Base-by-base conservation (phyloP, 2,329 filamentous ascomycete genomes). In the Graphiopsis chlorocephala region DNA sequence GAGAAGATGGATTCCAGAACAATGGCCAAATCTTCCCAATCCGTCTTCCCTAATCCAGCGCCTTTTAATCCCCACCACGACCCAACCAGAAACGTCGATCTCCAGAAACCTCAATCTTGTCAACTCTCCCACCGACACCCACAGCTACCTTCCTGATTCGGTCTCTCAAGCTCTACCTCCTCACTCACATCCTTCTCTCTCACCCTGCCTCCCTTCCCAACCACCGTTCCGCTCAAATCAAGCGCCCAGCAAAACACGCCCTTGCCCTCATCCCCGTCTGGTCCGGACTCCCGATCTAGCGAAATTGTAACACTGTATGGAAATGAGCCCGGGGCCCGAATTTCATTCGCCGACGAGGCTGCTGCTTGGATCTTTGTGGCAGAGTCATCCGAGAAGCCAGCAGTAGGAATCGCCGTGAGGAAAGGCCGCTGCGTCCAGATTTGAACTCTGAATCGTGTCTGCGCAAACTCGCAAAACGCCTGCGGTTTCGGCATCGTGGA, bases 221-320 rank as follows among this genome's bases (percentile, higher is more conserved):
- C 17, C 20, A 64, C 64, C 42, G 12, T 62, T 28, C 62, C 42
- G 28, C 59, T 25, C 26, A 76, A 75, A 68, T 86, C 81, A 66
- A 89, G 73, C 1, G 78, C 79, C 70, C 88, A 88, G 77, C 86
- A 88, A 70, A 87, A 88, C 0, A 86, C 77, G 66, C 84, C 81
- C 74, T 88, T 89, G 67, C 82, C 75, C 28, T 76, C 58, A 17
- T 62, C 76, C 0, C 80, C 74, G 11, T 80, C 74, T 1, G 48
- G 33, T 2, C 86, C 86, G 12, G 86, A 86, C 68, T 88, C 85
- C 2, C 87, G 80, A 70, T 89, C 87, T 2, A 88, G 65, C 0
- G 83, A 84, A 47, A 89, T 79, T 0, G 83, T 87, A 1, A 88
- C 79, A 0, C 85, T 84, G 69, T 88, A 88, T 0, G 86, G 86